Evolutionary conservation across 805 yeast genomes (phyloP).

Genomic region (Teunomyces cretensis): DNA sequence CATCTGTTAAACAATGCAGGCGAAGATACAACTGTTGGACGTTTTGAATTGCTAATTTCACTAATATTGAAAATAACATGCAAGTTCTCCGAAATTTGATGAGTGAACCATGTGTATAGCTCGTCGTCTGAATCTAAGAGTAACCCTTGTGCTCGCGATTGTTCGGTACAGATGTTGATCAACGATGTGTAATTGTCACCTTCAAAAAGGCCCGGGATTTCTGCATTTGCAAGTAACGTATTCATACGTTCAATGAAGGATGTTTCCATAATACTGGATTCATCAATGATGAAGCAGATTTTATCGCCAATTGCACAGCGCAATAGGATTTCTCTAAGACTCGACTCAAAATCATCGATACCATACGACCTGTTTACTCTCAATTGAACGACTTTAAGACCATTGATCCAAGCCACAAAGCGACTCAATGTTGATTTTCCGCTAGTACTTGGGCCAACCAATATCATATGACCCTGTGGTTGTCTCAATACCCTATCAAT

Average conservation of each 20-base stretch:
- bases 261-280: constrained; percentile 71
- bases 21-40: constrained; percentile 62
- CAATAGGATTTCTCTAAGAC: constrained; percentile 53
- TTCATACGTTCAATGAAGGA: constrained; percentile 90
- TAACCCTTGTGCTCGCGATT: constrained; percentile 58
- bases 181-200: constrained; percentile 63
- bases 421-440: constrained; percentile 76
- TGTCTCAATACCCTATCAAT: constrained; percentile 81
- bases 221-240: constrained; percentile 89
- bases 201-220: constrained; percentile 83
- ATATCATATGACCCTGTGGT: constrained; percentile 85
- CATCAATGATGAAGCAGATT: constrained; percentile 75
- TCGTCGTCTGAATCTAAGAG: constrained; percentile 69
- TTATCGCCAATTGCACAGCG: constrained; percentile 53
- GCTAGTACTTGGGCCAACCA: constrained; percentile 79
- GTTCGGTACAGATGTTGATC: constrained; percentile 54
- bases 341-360: constrained; percentile 64
- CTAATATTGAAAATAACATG: constrained; percentile 82
- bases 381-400: constrained; percentile 60
- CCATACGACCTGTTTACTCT: constrained; percentile 54
- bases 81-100: constrained; percentile 64
- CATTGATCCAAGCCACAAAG: constrained; percentile 93
- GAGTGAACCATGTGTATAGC: constrained; percentile 69
- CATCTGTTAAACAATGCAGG: constrained; percentile 91
- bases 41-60: constrained; percentile 30